Base-by-base conservation (phyloP, 164 flowering plant genomes). In the Vitis amurensis region DNA sequence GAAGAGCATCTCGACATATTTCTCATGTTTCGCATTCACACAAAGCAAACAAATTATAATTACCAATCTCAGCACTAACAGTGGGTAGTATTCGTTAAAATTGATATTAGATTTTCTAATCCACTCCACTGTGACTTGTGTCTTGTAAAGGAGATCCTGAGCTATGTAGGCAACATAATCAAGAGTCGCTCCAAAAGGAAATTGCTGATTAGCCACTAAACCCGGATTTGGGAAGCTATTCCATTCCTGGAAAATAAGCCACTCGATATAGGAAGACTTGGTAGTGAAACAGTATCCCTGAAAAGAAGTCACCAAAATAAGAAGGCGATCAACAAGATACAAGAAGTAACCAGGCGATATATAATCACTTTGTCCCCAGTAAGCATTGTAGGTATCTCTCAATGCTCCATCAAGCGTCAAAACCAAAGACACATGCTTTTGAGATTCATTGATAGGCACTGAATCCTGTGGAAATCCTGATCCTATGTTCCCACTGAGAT, bases 261-360 rank as follows among this genome's bases (percentile, higher is more conserved):
- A 74, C 56, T 90, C 92, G 29, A 85, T 61, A 19, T 89, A 69
- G 29, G 86, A 76, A 29, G 85, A 79, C 71, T 71, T 83, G 29
- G 90, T 79, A 3, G 89, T 81, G 73, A 74, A 79, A 61, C 82
- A 70, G 31, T 3, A 61, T 0, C 71, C 69, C 27, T 61, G 73
- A 29, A 65, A 71, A 61, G 69, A 70, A 13, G 86, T 79, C 12
- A 72, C 78, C 74, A 82, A 53, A 29, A 86, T 63, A 68, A 83
- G n/a, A 59, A 82, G 83, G 15, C 87, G 85, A 47, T 92, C 94
- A 17, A 89, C 47, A 62, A 88, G 83, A 76, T 84, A 89, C 56
- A 89, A 44, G 67, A 80, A 89, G 77, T 83, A 83, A 60, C 48
- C 64, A 4, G 97, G 97, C 14, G 90, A 78, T 27, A 91, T 84